Evolutionary conservation across 352 stramenopile species (phyloP).

Genomic region (Detonula confervacea): DNA sequence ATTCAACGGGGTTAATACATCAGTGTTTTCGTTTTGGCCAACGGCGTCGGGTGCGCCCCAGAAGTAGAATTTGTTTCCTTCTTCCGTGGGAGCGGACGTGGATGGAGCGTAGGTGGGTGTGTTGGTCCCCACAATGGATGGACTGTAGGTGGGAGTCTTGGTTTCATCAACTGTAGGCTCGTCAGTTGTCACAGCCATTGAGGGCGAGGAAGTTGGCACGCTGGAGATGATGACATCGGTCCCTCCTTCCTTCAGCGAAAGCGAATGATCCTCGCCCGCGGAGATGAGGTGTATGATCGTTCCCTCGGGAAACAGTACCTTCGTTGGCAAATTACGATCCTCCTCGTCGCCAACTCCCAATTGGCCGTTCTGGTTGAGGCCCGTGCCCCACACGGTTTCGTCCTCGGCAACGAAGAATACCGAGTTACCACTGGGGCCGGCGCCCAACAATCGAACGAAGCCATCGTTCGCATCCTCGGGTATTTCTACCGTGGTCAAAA

Average conservation of each 20-base stretch:
- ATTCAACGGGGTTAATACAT: constrained; percentile 33
- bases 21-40: constrained; percentile 27
- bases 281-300: constrained; percentile 25
- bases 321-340: constrained; percentile 45
- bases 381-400: constrained; percentile 35
- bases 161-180: too few species aligned
- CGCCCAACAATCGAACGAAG: constrained; percentile 38
- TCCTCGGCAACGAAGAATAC: constrained; percentile 46
- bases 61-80: constrained; percentile 42
- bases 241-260: constrained; percentile 32
- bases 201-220: constrained; percentile 12
- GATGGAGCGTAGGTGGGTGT: not conserved
- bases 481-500: constrained; percentile 15
- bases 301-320: constrained; percentile 26
- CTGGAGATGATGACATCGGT: not conserved
- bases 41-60: constrained; percentile 51
- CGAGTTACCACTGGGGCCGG: constrained; percentile 38
- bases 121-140: not conserved
- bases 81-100: constrained; percentile 4
- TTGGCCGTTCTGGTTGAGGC: constrained; percentile 50
- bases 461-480: not conserved
- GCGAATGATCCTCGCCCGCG: constrained; percentile 48
- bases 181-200: not conserved
- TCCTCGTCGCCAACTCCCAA: constrained; percentile 46
- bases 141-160: constrained; percentile 4